These are phyloP conservation scores for Cytospora leucostoma DNA, from an alignment of 2,329 filamentous ascomycete genomes.

Conservation along the genomic window DNA sequence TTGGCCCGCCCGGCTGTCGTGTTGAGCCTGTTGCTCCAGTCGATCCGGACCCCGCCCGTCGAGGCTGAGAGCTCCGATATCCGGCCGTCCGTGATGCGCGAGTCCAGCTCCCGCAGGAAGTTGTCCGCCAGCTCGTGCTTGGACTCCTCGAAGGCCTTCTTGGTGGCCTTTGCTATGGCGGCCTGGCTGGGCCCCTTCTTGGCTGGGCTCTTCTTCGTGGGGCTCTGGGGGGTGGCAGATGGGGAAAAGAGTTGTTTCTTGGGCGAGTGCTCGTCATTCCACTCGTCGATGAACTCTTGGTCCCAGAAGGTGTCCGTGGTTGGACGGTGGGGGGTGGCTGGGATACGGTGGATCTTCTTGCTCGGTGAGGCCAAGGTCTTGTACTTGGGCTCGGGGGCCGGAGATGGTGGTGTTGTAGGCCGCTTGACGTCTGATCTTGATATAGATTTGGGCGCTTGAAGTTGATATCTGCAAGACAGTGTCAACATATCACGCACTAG, in stretches of 20 bases:
- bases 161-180: constrained; percentile 43
- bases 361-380: constrained; percentile 35
- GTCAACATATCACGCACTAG: background rate
- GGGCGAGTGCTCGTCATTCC: constrained; percentile 63
- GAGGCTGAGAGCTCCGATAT: constrained; percentile 59
- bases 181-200: constrained; percentile 35
- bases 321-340: constrained; percentile 54
- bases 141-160: constrained; percentile 61
- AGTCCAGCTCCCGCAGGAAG: constrained; percentile 72
- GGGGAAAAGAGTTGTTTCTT: constrained; percentile 42
- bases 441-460: background rate
- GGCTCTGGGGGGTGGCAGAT: constrained; percentile 33
- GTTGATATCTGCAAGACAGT: constrained; percentile 1
- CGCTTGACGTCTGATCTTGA: constrained; percentile 2
- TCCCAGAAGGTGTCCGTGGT: constrained; percentile 62
- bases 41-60: constrained; percentile 70
- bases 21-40: constrained; percentile 78
- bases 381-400: constrained; percentile 11
- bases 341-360: constrained; percentile 47
- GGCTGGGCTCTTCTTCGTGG: constrained; percentile 35
- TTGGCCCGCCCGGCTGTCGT: constrained; percentile 76
- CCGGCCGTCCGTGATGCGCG: constrained; percentile 59
- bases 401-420: constrained; percentile 23
- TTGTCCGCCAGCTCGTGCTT: constrained; percentile 64
- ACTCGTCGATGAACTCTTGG: constrained; percentile 59